Conservation (phyloP, 345 rosid genomes). For the Citrus cavaleriei region DNA sequence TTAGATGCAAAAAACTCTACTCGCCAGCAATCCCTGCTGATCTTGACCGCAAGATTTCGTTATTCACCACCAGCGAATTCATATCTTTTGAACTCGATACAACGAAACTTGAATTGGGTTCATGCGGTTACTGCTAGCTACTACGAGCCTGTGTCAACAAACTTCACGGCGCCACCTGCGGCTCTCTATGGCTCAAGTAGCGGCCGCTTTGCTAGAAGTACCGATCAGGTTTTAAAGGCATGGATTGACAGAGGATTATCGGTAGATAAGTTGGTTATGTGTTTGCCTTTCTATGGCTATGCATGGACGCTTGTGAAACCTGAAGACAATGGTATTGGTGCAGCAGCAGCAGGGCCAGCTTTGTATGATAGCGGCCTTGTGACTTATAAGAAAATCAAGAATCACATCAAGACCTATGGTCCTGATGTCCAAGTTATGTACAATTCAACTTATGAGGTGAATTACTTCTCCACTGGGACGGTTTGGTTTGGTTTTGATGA, state of each 20-base stretch:
- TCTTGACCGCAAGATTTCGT: slow-evolving; percentile 12
- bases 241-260: slow-evolving; percentile 12
- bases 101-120: slow-evolving; percentile 23
- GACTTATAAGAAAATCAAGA: slow-evolving; percentile 20
- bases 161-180: slow-evolving; percentile 15
- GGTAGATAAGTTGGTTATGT: slow-evolving; percentile 13
- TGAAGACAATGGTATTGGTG: background rate
- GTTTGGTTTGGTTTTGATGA: slow-evolving; percentile 46
- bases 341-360: slow-evolving; percentile 20
- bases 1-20: slow-evolving; percentile 3
- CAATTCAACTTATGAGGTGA: slow-evolving; percentile 30
- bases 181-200: slow-evolving; percentile 20
- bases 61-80: slow-evolving; percentile 1
- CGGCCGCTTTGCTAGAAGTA: background rate
- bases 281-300: slow-evolving; percentile 14
- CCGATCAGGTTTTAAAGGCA: slow-evolving; percentile 7
- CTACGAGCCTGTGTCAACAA: slow-evolving; percentile 11
- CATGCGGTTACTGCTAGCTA: slow-evolving; percentile 11
- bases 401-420: slow-evolving; percentile 22
- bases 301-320: slow-evolving; percentile 13
- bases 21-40: background rate
- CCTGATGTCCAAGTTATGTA: slow-evolving; percentile 1
- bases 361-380: slow-evolving; percentile 1
- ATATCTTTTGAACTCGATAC: slow-evolving; percentile 20
- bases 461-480: slow-evolving; percentile 13